phyloP scores from a whole-genome alignment of 305 asterid genomes.

The Plantago rigida region DNA sequence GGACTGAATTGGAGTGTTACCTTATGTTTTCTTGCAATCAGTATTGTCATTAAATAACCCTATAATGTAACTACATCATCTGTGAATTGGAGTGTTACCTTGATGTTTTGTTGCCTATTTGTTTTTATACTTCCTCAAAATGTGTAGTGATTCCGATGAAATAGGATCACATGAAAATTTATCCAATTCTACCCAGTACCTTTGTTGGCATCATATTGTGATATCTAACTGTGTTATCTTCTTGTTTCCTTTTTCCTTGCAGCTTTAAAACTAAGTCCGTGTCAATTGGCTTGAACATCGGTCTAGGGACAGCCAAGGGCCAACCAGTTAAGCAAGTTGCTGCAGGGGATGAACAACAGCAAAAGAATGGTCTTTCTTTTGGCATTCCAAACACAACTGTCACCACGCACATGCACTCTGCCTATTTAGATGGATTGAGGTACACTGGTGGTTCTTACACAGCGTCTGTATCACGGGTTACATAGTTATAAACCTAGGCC shows the following conservation, averaged over 20 bases:
- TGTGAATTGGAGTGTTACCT: too few species aligned
- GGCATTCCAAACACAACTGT: slow-evolving; percentile 45
- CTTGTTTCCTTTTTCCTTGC: slow-evolving; percentile 27
- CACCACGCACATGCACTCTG: slow-evolving; percentile 43
- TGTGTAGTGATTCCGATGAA: too few species aligned
- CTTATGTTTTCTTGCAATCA: too few species aligned
- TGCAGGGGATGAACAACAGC: slow-evolving; percentile 25
- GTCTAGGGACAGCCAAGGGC: slow-evolving; percentile 36
- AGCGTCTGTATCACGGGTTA: slow-evolving; percentile 48
- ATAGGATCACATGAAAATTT: too few species aligned
- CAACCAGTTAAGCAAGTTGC: slow-evolving; percentile 30
- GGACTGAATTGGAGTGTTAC: too few species aligned
- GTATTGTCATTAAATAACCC: too few species aligned
- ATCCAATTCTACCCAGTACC: not conserved
- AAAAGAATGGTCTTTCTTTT: slow-evolving; percentile 31
- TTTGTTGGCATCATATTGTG: not conserved
- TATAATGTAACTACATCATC: too few species aligned
- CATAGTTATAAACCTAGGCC: slow-evolving; percentile 4
- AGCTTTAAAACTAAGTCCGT: slow-evolving; percentile 57
- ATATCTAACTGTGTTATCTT: slow-evolving; percentile 1
- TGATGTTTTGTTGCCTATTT: too few species aligned
- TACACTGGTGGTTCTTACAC: slow-evolving; percentile 48
- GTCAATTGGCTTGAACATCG: slow-evolving; percentile 64
- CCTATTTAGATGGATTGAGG: slow-evolving; percentile 58
- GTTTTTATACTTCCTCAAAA: too few species aligned